Evolutionary conservation across 2,329 filamentous ascomycete genomes (phyloP), one percentile per base, ranked within the genome.

Genomic region (Pseudocercospora cruenta): DNA sequence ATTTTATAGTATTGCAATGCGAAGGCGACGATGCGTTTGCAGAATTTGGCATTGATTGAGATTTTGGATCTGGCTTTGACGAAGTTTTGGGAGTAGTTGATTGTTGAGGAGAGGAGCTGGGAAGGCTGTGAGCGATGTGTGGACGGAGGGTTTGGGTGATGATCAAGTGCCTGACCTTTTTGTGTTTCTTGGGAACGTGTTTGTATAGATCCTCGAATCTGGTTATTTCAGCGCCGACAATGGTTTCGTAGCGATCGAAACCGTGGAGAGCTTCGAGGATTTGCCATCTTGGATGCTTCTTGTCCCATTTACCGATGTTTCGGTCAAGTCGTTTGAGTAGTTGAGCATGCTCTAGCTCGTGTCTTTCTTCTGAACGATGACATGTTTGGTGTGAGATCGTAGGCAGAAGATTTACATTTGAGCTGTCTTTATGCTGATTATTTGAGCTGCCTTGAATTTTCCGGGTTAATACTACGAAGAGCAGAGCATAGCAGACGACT

Each of bases 11-110:
- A 71, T 4, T 51, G 9, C 2, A 71, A 45, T 10, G 90, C 91
- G 21, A 84, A 83, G 16, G 83, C 81, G 51, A 94, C 85, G 68
- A 97, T 95, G 5, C 84, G 85, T 65, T 90, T 88, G 16, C 93
- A 90, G 5, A 97, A 85, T 58, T 90, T 86, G 8, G 93, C 91
- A 74, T 97, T 97, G 66, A 84, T 81, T 71, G 96, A 92, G 69
- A 97, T 96, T 43, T 93, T 91, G 60, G 90, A 87, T 3, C 68
- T 64, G 4, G 67, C 65, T 16, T 47, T 45, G 1, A 64, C 51
- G 28, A 71, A 64, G 22, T 68, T 70, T 39, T 68, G 36, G 16
- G 49, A 60, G 31, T 70, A 71, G 28, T 54, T 33, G 22, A 70
- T 64, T 7, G 62, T 67, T 24, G 54, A 62, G 22, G 68, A 68